Evolutionary conservation across 2,329 filamentous ascomycete genomes (phyloP), one percentile per base, ranked within the genome.

Genomic region (Penicillium glabrum): DNA sequence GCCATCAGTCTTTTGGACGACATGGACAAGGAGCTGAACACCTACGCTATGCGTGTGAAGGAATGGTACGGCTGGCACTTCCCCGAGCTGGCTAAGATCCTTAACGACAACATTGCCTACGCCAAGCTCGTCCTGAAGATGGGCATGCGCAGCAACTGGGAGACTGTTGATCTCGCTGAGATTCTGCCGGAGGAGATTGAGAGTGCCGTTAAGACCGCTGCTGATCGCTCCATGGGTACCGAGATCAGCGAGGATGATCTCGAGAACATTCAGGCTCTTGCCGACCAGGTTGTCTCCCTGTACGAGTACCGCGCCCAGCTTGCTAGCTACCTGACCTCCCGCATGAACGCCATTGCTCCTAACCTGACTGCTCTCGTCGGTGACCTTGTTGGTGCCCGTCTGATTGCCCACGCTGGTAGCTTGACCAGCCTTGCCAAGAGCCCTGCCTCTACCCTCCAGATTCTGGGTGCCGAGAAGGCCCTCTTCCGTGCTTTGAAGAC

Each of bases 1-100:
- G 93, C 93, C 56, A 95, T 99, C 73, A 89, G 89, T 63, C 86
- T 97, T 51, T 83, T 99, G 46, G 95, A 99, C 73, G 95, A 99
- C 64, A 82, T 99, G 60, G 95, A 99, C 82, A 99, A 99, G 83
- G 95, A 99, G 79, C 83, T 99, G 63, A 99, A 99, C 82, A 95
- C 91, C 68, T 98, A 97, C 73, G 93, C 95, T 63, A 99, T 99
- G 95, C 86, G 95, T 76, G 92, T 97, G 61, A 98, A 98, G 86
- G 95, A 99, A 78, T 99, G 95, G 95, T 99, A 99, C 75, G 95
- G 95, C 70, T 99, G 95, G 95, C 95, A 98, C 79, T 99, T 98
- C 82, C 95, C 95, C 41, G 95, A 99, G 81, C 87, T 99, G 84
- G 93, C 91, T 72, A 93, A 93, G 80, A 96, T 98, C 72, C 84